Evolutionary conservation across 2,329 filamentous ascomycete species (phyloP), one percentile per base, ranked within the genome.

Genomic region (Fusarium sacchari): DNA sequence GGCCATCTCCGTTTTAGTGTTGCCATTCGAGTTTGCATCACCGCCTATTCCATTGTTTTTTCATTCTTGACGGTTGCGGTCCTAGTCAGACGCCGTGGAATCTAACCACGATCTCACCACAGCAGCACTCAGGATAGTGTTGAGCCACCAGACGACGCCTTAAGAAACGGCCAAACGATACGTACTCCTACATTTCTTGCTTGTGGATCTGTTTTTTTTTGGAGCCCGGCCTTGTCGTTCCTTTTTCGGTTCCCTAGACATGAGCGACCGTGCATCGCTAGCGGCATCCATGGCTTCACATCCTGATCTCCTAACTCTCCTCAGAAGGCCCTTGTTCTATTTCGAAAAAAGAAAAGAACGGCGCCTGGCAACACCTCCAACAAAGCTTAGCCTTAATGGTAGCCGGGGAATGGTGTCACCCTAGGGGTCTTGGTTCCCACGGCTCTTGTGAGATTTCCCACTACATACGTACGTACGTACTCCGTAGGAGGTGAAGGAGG

Each of bases 301-400:
- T 52, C 50, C 50, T 76, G 74, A 69, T 73, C 68, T 76, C 73
- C 63, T 52, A 50, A 67, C 63, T 43, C 47, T 22, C n/a, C 60
- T 71, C 69, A 71, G 59, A 60, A 60, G 24, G 46, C 30, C 60
- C 60, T 56, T 64, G 39, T 68, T 63, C 44, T 53, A 63, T 56
- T 69, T 63, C 72, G 55, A 63, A 67, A 77, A 74, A 71, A 68
- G 57, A 55, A 73, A 69, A 26, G 40, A 63, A 64, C 65, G 59
- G 72, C 67, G 65, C 60, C 62, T 64, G 66, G 61, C 64, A 76
- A 63, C 36, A 46, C 60, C 62, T 67, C 73, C 52, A 75, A 66
- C 62, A 66, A 75, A 77, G 75, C 69, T 75, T 76, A 77, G 75
- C 71, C 64, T 61, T 30, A 40, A 22, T 67, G 71, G 65, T 52